Evolutionary conservation across 192 early-diverging fungal genomes (phyloP).

Genomic region (Piromyces finnis): DNA sequence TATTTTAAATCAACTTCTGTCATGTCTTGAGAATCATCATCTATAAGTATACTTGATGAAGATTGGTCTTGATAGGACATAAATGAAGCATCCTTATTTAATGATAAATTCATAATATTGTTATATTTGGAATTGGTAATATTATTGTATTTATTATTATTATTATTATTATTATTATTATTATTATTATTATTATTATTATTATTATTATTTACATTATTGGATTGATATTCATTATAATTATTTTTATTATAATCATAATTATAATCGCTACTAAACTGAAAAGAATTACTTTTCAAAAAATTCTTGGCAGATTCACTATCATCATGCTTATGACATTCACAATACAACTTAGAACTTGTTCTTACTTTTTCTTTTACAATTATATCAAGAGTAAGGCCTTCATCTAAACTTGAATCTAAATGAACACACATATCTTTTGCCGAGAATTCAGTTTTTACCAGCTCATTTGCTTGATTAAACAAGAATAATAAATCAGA

Average conservation of each 20-base stretch:
- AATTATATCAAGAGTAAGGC: neutral
- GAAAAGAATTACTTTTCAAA: neutral
- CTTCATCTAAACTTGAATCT: neutral
- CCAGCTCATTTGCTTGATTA: neutral
- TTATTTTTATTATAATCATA: neutral
- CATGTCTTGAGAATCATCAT: neutral
- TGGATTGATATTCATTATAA: neutral
- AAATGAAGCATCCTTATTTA: neutral
- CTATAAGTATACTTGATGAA: neutral
- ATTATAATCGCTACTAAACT: neutral
- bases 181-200: neutral
- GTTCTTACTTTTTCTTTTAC: neutral
- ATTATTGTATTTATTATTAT: neutral
- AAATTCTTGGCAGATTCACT: neutral
- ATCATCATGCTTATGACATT: neutral
- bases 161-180: neutral
- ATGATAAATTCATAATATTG: neutral
- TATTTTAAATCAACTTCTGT: neutral
- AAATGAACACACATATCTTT: neutral
- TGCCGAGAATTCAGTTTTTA: neutral
- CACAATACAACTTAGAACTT: neutral
- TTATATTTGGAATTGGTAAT: neutral
- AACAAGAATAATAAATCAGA: neutral
- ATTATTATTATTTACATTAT: too few species aligned
- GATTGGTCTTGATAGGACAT: neutral